phyloP scores from a whole-genome alignment of 805 yeast species.

The Sugiyamaella boreocaroliniensis region DNA sequence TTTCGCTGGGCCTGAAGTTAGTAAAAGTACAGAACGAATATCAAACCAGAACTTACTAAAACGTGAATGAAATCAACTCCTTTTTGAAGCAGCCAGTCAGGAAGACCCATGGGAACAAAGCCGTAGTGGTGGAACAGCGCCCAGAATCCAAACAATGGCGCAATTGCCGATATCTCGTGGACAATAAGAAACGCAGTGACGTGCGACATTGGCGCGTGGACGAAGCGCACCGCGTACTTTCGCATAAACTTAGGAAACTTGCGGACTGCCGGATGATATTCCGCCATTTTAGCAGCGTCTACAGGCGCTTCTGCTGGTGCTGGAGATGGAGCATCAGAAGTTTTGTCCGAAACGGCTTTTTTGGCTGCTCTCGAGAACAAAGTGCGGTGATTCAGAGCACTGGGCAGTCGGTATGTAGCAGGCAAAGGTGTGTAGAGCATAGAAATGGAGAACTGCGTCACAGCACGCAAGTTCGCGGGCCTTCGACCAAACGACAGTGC shows the following conservation, averaged over 20 bases:
- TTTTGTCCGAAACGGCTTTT: conserved; percentile 11
- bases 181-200: conserved; percentile 57
- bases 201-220: conserved; percentile 53
- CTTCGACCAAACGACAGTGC: no score
- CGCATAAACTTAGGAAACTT: conserved; percentile 46
- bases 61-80: conserved; percentile 54
- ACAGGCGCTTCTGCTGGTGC: neutral
- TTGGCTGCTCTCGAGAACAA: conserved; percentile 26
- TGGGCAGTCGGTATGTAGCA: neutral
- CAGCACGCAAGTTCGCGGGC: no score
- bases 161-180: conserved; percentile 70
- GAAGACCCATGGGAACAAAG: conserved; percentile 47
- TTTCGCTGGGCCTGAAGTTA: conserved; percentile 24
- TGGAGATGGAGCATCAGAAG: neutral
- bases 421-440: neutral
- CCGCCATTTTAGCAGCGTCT: neutral
- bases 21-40: conserved; percentile 20
- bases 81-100: conserved; percentile 53
- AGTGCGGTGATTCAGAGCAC: neutral
- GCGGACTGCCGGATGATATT: conserved; percentile 27
- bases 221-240: conserved; percentile 45
- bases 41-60: conserved; percentile 35
- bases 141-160: conserved; percentile 66
- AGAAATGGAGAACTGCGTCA: no score
- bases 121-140: conserved; percentile 53